Base-by-base conservation (phyloP, 2,329 filamentous ascomycete species). In the Tolypocladium endophyticum region DNA sequence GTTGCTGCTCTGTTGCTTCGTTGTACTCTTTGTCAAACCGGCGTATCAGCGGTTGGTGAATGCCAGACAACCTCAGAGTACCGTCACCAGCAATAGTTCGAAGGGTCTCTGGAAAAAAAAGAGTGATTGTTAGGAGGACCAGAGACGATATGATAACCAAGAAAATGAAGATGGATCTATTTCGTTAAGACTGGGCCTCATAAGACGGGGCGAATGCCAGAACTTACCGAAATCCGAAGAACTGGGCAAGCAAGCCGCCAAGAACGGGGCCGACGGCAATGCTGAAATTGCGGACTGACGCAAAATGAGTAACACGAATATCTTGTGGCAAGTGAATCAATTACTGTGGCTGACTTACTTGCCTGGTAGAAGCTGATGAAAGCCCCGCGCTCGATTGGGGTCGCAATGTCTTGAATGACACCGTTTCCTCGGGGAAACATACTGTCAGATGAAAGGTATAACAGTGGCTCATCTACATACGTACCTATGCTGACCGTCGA, bases 231-330 rank as follows among this genome's bases (percentile, higher is more conserved):
- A 71, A 75, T 5, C 69, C 61, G 55, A 64, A 68, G 11, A 64
- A 59, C 38, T 59, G 64, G 12, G 69, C 58, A 33, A 73, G 58
- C 8, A 67, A 25, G 28, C 72, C 72, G 7, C 72, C 70, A 9
- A 73, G 64, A 2, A 74, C 68, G 2, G 71, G 72, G 0, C 72
- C 72, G 16, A 73, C 61, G 9, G 67, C 69, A n/a, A 65, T 63
- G 2, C 65, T 60, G 50, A 58, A 58, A 30, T 58, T 60, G 2
- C 58, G 54, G 18, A 57, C 58, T 57, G 18, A n/a, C 9, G 11
- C 35, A 36, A 14, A 14, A 14, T 36, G 35, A 36, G 35, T 14
- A 36, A 36, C 11, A 11, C 35, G 14, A 36, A 36, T 14, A 14
- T 36, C 4, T 36, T 14, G 35, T 14, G 35, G 14, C 11, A 36